phyloP scores from a whole-genome alignment of 108 stramenopile species.

The Nitzschia palea region DNA sequence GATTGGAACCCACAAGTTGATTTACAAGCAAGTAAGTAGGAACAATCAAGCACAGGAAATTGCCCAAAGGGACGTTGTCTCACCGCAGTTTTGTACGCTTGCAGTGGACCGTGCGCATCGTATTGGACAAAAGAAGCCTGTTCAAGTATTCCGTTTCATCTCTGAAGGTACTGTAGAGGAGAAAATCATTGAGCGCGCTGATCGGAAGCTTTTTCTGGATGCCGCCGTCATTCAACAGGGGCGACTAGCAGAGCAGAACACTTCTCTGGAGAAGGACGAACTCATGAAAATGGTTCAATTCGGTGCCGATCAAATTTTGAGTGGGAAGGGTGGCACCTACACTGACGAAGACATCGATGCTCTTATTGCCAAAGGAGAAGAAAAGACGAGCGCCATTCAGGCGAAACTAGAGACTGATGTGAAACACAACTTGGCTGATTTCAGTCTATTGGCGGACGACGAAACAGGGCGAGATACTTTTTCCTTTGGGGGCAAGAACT shows the following conservation, averaged over 20 bases:
- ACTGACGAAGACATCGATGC: slow-evolving; percentile 98
- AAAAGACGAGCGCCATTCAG: slow-evolving; percentile 83
- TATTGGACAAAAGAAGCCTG: slow-evolving; percentile 97
- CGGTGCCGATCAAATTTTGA: slow-evolving; percentile 97
- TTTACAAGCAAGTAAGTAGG: slow-evolving; percentile 92
- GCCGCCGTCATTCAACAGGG: slow-evolving; percentile 99
- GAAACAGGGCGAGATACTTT: slow-evolving; percentile 82
- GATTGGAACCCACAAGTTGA: slow-evolving; percentile 82
- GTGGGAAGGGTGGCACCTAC: slow-evolving; percentile 77
- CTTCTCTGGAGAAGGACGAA: slow-evolving; percentile 88
- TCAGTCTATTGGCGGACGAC: slow-evolving; percentile 84
- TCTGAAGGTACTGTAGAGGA: slow-evolving; percentile 98
- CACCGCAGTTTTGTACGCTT: background rate
- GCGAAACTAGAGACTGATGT: slow-evolving; percentile 93
- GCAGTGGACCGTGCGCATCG: slow-evolving; percentile 89
- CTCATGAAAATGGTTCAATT: slow-evolving; percentile 98
- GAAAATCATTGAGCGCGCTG: slow-evolving; percentile 98
- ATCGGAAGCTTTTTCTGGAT: slow-evolving; percentile 98
- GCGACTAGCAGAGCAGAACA: slow-evolving; percentile 88
- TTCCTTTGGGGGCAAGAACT: slow-evolving; percentile 91
- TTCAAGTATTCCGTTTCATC: slow-evolving; percentile 97
- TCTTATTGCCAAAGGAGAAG: slow-evolving; percentile 92
- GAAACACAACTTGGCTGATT: slow-evolving; percentile 94
- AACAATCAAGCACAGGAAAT: too few species aligned
- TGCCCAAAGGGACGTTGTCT: too few species aligned